A percentile compares a stretch with the other conserved stretches of the same genome.
These are phyloP conservation scores for Vitis labrusca DNA, from an alignment of 164 flowering plant genomes.

Conservation along the genomic window DNA sequence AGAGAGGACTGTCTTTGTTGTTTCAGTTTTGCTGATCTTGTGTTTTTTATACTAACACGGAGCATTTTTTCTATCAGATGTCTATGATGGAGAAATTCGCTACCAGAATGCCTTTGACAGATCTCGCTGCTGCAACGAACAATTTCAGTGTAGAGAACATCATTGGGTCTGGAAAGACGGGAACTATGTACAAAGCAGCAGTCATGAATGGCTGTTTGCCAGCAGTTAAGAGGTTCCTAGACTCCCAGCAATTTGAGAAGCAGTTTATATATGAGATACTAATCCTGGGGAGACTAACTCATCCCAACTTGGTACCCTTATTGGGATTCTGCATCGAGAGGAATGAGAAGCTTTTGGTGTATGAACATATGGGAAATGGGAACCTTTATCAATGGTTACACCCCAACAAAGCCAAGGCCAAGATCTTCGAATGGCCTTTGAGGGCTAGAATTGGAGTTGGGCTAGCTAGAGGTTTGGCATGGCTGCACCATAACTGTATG, in stretches of 20 bases:
- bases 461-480: slow-evolving; percentile 18
- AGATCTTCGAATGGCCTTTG: slow-evolving; percentile 14
- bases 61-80: background rate
- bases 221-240: background rate
- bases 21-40: too few relatives aligned
- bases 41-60: too few relatives aligned
- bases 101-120: background rate
- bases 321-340: slow-evolving; percentile 14
- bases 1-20: too few relatives aligned
- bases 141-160: background rate
- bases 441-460: slow-evolving; percentile 16
- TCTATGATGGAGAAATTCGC: background rate
- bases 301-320: background rate
- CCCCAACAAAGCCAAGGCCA: background rate
- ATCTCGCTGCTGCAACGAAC: background rate
- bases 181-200: background rate
- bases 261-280: background rate
- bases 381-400: slow-evolving; percentile 11
- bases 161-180: background rate
- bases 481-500: slow-evolving; percentile 18
- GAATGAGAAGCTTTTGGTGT: slow-evolving; percentile 10
- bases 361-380: slow-evolving; percentile 17
- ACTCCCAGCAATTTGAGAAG: background rate
- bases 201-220: background rate
- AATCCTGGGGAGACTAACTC: background rate